Base-by-base conservation (phyloP, 2,329 filamentous ascomycete genomes). In the Whalleya microplaca region DNA sequence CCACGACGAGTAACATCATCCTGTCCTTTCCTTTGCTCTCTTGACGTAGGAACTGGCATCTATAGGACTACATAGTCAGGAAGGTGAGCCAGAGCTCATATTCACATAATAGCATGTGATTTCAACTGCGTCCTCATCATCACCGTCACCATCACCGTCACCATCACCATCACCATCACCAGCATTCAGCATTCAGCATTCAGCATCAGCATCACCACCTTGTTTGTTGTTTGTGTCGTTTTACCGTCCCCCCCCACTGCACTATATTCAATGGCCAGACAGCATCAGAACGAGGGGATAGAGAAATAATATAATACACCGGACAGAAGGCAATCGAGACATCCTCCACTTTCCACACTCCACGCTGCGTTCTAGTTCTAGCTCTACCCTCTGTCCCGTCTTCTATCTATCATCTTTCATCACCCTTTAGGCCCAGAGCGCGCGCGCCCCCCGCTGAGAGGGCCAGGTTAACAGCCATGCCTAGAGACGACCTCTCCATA, bases 401-500 rank as follows among this genome's bases (percentile, higher is more conserved):
- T n/a, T n/a, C n/a, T n/a, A n/a, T n/a, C n/a, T n/a, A n/a, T n/a
- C n/a, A n/a, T n/a, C n/a, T n/a, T n/a, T 49, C 48, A 44, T 50
- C 41, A 51, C 45, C 55, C 51, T 41, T 52, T 48, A 37, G 51
- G 49, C 46, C 53, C 59, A 51, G 53, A 64, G 58, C 59, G 64
- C 57, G 61, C 57, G 61, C 61, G n/a, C 58, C 62, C 32, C 44
- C 59, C 64, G 65, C 65, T 59, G 62, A 66, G 63, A 65, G 70
- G 69, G 69, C 66, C 61, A 65, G 67, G 75, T 85, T 85, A 83
- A 86, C 83, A 80, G 76, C 76, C 75, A 88, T 88, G 85, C 85
- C 85, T 78, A 88, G 85, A 85, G 85, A 88, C 85, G 85, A 88
- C 72, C 77, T 88, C 67, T 83, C 84, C 71, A 88, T 88, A 79